Evolutionary conservation across 495 filamentous ascomycete genomes (phyloP).

Genomic region (Jackrogersella minutella): DNA sequence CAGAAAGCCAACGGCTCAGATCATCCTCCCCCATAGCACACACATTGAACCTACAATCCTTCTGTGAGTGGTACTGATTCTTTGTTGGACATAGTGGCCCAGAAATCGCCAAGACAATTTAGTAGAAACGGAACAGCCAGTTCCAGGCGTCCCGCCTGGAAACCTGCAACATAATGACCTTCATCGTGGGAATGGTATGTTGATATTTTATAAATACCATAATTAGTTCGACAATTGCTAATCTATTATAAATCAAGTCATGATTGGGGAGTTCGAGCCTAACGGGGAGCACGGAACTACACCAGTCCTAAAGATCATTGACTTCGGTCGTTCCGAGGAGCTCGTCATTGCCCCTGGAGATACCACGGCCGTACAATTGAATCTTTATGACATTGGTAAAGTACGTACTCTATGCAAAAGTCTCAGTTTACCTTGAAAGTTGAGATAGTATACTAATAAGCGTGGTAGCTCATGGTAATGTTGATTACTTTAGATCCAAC

Average conservation of each 20-base stretch:
- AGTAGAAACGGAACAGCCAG: not conserved
- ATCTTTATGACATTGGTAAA: conserved; percentile 1
- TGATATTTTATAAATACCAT: not conserved
- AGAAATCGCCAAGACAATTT: not conserved
- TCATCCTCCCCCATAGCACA: too few relatives aligned
- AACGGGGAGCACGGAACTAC: conserved; percentile 10
- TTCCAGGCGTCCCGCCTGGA: not conserved
- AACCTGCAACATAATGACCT: not conserved
- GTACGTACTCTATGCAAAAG: conserved; percentile 11
- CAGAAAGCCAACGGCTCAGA: too few relatives aligned
- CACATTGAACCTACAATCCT: not conserved
- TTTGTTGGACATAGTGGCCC: conserved; percentile 9
- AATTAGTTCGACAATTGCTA: not conserved
- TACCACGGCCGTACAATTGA: not conserved
- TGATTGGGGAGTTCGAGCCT: conserved; percentile 7
- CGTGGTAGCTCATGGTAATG: not conserved
- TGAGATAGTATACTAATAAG: not conserved
- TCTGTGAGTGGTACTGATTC: not conserved
- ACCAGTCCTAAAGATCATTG: conserved; percentile 14
- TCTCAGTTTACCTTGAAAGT: not conserved
- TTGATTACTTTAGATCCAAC: conserved; percentile 2
- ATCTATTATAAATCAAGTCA: conserved; percentile 5
- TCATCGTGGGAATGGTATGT: conserved; percentile 12
- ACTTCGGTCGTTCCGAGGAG: not conserved
- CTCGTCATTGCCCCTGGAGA: not conserved